Evolutionary conservation across 306 rosid species (phyloP).

Genomic region (Vigna angularis): DNA sequence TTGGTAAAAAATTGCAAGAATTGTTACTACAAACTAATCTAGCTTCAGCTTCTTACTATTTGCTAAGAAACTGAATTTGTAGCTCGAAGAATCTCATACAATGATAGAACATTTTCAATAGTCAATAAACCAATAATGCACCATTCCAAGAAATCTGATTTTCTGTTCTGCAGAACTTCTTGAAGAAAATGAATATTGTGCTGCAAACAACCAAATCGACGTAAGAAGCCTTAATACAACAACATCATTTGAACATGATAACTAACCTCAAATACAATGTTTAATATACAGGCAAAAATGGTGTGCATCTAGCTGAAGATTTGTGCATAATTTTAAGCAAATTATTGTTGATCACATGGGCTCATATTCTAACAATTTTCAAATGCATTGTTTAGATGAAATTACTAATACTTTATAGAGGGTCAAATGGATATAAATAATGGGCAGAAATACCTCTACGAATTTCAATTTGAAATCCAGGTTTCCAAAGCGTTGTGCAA

Average conservation of each 20-base stretch:
- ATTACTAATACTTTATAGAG: conserved; percentile 9
- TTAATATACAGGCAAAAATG: neutral
- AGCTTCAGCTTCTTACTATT: conserved; percentile 42
- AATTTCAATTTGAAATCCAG: conserved; percentile 90
- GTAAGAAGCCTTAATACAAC: conserved; percentile 18
- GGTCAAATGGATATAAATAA: neutral
- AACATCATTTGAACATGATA: conserved; percentile 3
- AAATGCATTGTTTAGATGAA: conserved; percentile 34
- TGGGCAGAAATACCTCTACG: conserved; percentile 70
- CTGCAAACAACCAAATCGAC: conserved; percentile 60
- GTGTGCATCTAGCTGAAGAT: conserved; percentile 6
- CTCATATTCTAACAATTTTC: neutral
- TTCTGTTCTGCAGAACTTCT: conserved; percentile 95
- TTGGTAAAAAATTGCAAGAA: conserved; percentile 44
- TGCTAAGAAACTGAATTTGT: conserved; percentile 57
- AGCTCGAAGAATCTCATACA: conserved; percentile 81
- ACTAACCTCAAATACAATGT: conserved; percentile 8
- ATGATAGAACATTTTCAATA: conserved; percentile 77
- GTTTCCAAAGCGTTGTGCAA: conserved; percentile 94
- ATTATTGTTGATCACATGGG: conserved; percentile 6
- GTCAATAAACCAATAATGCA: conserved; percentile 89
- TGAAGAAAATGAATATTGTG: conserved; percentile 97
- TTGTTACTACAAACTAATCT: conserved; percentile 35
- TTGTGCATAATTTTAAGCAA: conserved; percentile 3
- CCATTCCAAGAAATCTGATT: conserved; percentile 97